These are phyloP conservation scores for Coccomyxa sp. DNA, from an alignment of 139 green algal genomes.

Conservation along the genomic window DNA sequence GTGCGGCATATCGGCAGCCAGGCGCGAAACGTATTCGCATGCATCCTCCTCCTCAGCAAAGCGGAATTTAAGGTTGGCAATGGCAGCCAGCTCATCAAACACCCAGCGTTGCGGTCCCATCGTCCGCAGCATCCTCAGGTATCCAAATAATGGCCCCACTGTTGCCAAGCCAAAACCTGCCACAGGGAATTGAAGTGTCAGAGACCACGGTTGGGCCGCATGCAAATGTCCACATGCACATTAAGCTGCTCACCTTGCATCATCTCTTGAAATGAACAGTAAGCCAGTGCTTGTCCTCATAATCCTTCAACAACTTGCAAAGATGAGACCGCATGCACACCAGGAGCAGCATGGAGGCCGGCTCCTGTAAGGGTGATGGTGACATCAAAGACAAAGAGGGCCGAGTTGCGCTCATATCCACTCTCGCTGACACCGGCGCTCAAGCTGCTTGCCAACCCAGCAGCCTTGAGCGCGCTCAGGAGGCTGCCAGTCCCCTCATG, in stretches of 20 bases:
- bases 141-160: constrained; percentile 75
- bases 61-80: constrained; percentile 69
- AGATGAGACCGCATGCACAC: neutral
- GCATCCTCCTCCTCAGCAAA: constrained; percentile 82
- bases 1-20: constrained; percentile 52
- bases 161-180: constrained; percentile 62
- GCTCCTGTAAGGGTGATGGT: constrained; percentile 73
- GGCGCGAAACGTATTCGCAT: constrained; percentile 58
- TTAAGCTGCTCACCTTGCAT: too few relatives aligned
- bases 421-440: constrained; percentile 80
- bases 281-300: too few relatives aligned
- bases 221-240: too few relatives aligned
- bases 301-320: too few relatives aligned
- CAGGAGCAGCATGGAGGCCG: constrained; percentile 44
- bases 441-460: constrained; percentile 77
- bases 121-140: constrained; percentile 72
- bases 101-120: constrained; percentile 75
- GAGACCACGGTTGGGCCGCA: too few relatives aligned
- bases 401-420: constrained; percentile 52
- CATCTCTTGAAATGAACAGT: too few relatives aligned
- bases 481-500: constrained; percentile 86
- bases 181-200: neutral
- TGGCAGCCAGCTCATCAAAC: constrained; percentile 74
- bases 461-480: constrained; percentile 77
- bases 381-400: constrained; percentile 72